phyloP scores from a whole-genome alignment of 495 filamentous ascomycete genomes.

The Paragyromitra xinjiangensis region DNA sequence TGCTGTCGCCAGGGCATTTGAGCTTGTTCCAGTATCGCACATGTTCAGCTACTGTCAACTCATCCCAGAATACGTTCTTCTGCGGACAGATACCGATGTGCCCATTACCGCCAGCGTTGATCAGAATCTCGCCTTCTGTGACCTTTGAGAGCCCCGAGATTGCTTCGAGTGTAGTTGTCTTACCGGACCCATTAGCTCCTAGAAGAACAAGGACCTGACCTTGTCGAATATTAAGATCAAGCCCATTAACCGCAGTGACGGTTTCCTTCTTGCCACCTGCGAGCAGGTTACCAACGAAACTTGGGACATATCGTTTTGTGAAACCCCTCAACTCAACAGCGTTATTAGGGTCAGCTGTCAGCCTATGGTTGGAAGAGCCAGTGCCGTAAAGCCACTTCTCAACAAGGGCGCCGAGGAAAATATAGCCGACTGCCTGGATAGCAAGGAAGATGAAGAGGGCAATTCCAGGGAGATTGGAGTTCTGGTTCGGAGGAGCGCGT shows the following conservation, averaged over 20 bases:
- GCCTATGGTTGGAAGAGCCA: slow-evolving; percentile 66
- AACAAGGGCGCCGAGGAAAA: slow-evolving; percentile 72
- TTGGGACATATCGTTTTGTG: slow-evolving; percentile 77
- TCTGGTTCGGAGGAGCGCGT: slow-evolving; percentile 66
- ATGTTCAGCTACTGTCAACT: slow-evolving; percentile 82
- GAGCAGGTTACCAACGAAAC: slow-evolving; percentile 68
- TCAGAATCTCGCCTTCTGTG: slow-evolving; percentile 70
- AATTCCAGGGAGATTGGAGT: slow-evolving; percentile 71
- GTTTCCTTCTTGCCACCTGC: slow-evolving; percentile 65
- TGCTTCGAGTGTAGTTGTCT: slow-evolving; percentile 85
- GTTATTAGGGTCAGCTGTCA: slow-evolving; percentile 61
- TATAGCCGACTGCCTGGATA: slow-evolving; percentile 77
- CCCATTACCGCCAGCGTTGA: slow-evolving; percentile 70
- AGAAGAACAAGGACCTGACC: slow-evolving; percentile 84
- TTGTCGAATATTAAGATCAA: slow-evolving; percentile 71
- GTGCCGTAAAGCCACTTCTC: slow-evolving; percentile 81
- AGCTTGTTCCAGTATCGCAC: slow-evolving; percentile 78
- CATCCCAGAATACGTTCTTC: slow-evolving; percentile 89
- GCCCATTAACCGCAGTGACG: slow-evolving; percentile 75
- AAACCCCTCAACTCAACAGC: slow-evolving; percentile 74
- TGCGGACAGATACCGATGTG: slow-evolving; percentile 88
- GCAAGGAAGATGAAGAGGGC: slow-evolving; percentile 74
- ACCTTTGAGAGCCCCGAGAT: slow-evolving; percentile 80
- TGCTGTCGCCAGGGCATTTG: slow-evolving; percentile 68
- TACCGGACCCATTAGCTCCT: slow-evolving; percentile 86